Base-by-base conservation (phyloP, 78 protist species). In the Dictyostelium purpureum region DNA sequence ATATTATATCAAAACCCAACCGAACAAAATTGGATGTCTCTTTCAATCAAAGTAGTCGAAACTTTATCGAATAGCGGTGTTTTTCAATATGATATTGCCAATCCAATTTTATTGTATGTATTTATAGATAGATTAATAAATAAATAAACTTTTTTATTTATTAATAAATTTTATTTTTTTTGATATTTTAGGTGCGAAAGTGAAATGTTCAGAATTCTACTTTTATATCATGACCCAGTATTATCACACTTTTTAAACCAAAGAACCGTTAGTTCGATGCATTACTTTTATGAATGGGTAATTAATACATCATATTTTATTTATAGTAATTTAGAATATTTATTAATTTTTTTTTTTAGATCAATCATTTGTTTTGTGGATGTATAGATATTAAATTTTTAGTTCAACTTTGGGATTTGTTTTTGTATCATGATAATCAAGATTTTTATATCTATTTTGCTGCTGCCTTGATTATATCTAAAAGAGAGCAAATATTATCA, bases 201-300 rank as follows among this genome's bases (percentile, higher is more conserved):
- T 83, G 90, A 83, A 71, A 83, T 83, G 90, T 83, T 83, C 71
- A 83, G 90, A 83, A 83, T 83, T 47, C 40, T 83, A 83, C 43
- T 83, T 38, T 42, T 83, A 49, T 83, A 71, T 47, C 90, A 83
- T 56, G 90, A 83, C 56, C 90, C 90, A 24, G 21, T 57, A 2
- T 31, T 83, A 43, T 49, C 80, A 35, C 21, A 83, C 45, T 83
- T 83, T 47, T 83, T 83, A 63, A 66, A 67, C 9, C 80, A 83
- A 52, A 49, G 90, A 52, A 70, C 63, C 28, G 80, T 83, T 10
- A 69, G 43, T 71, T 43, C 90, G 57, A 47, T 21, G 43, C 42
- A 33, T 37, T 83, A 83, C 57, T 83, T 83, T 42, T 83, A 83
- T 71, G 74, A 83, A 56, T 83, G 90, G 90, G 90, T 83, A 71